Evolutionary conservation across 495 filamentous ascomycete genomes (phyloP).

Genomic region (Symbiotaphrina buchneri): DNA sequence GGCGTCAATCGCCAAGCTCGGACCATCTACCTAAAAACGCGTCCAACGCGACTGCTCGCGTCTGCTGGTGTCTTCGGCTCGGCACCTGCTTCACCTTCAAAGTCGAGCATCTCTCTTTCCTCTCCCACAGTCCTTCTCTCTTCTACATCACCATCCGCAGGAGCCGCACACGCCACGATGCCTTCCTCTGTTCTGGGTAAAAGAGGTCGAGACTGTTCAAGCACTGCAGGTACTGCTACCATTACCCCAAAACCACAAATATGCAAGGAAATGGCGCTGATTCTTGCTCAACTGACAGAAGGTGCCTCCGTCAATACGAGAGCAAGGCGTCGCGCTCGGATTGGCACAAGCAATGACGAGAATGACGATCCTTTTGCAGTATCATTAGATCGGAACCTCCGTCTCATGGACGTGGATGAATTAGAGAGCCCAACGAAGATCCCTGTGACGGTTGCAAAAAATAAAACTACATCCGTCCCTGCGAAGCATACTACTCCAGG

Average conservation of each 20-base stretch:
- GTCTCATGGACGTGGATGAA: constrained; percentile 15
- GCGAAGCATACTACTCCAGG: constrained; percentile 12
- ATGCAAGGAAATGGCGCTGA: constrained; percentile 11
- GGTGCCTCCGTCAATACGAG: constrained; percentile 17
- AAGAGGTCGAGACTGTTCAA: constrained; percentile 32
- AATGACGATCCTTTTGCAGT: constrained; percentile 26
- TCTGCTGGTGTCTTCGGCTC: too few relatives aligned
- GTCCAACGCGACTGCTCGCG: too few relatives aligned
- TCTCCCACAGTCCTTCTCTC: constrained; percentile 5
- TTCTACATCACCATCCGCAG: constrained; percentile 1
- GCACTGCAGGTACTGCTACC: constrained; percentile 41
- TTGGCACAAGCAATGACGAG: constrained; percentile 22
- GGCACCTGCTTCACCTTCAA: too few relatives aligned
- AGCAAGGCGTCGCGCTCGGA: constrained; percentile 38
- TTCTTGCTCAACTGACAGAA: constrained; percentile 5
- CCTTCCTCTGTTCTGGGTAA: constrained; percentile 46
- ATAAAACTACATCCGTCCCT: constrained; percentile 7
- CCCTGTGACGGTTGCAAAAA: constrained; percentile 4
- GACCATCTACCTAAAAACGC: too few relatives aligned
- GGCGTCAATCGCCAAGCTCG: too few relatives aligned
- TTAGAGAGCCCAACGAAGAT: constrained; percentile 4
- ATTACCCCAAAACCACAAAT: constrained; percentile 9
- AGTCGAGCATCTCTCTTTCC: too few relatives aligned
- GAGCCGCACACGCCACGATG: constrained; percentile 21
- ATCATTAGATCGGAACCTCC: constrained; percentile 5